Conservation (phyloP, 257 asterid species). For the Ophiorrhiza pumila region DNA sequence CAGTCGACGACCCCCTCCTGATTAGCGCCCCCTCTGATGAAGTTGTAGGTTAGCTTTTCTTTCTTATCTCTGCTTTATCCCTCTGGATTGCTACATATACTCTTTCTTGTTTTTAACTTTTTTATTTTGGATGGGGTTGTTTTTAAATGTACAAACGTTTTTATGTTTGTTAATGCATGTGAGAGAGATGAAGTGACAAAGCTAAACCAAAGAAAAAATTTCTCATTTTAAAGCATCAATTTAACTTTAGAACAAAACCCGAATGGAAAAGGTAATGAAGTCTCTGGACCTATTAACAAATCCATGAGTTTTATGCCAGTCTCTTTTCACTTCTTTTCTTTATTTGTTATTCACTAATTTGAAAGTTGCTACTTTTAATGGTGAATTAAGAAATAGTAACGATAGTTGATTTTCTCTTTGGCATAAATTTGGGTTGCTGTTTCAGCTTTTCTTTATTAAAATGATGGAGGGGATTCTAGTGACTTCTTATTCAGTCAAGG, state of each 20-base stretch:
- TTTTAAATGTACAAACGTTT: constrained; percentile 51
- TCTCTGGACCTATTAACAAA: constrained; percentile 92
- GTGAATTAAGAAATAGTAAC: no score
- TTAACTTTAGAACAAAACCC: constrained; percentile 86
- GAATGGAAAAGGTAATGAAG: constrained; percentile 98
- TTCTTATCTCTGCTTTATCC: no score
- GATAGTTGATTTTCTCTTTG: no score
- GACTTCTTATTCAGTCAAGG: constrained; percentile 71
- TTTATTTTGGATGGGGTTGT: background rate
- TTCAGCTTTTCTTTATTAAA: constrained; percentile 70
- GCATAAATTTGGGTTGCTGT: no score
- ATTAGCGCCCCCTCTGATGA: constrained; percentile 34
- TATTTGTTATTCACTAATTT: background rate
- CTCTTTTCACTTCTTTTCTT: background rate
- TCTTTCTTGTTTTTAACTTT: background rate
- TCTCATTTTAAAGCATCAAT: constrained; percentile 95
- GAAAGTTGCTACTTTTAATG: background rate
- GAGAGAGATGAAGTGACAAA: constrained; percentile 96
- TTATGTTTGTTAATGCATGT: constrained; percentile 74
- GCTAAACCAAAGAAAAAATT: constrained; percentile 79
- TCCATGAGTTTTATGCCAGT: constrained; percentile 52
- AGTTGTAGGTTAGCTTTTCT: constrained; percentile 50
- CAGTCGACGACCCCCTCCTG: constrained; percentile 37
- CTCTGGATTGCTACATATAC: no score
- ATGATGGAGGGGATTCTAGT: constrained; percentile 94